Evolutionary conservation across 495 filamentous ascomycete genomes (phyloP), one percentile per base, ranked within the genome.

Genomic region (Penicillium macrosclerotiorum): DNA sequence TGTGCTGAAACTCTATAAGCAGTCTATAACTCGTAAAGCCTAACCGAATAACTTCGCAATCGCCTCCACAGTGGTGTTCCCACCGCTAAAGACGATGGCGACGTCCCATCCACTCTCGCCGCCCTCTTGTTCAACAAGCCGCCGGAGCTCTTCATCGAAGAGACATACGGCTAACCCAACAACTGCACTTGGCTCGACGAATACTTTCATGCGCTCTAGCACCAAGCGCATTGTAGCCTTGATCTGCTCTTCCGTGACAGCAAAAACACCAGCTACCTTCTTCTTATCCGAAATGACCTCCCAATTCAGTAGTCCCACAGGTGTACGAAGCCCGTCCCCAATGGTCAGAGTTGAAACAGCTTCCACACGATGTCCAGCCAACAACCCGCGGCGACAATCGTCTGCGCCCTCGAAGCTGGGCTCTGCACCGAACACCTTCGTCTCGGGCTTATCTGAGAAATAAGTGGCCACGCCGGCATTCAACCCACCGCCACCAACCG

Each of bases 121-220:
- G 0, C 71, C 85, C 65, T 91, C 84, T 39, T 59, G 63, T 65
- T 90, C 82, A 25, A 89, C 86, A 59, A 82, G 51, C 16, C 57
- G 64, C 50, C 89, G 72, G 55, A 95, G 96, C 19, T 88, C 87
- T 62, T 95, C 89, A 62, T 93, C 83, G 55, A 79, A 96, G 55
- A 98, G 64, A 45, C 82, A 84, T 4, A 86, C 85, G 4, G 93
- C 93, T 52, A 98, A 64, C 11, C 83, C 83, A 16, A 98, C 91
- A 3, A 85, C 89, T 3, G 91, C 80, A 63, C 87, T 91, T 36
- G 93, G 93, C 73, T 98, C 93, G 18, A 96, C 79, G 32, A 96
- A 78, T 32, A 95, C 69, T 80, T 97, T 97, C 79, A 95, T 83
- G 46, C 91, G 68, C 76, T 98, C 92, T 59, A 92, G 63, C 23